These are phyloP conservation scores for Agastache rugosa DNA, from an alignment of 257 asterid genomes.

Conservation along the genomic window DNA sequence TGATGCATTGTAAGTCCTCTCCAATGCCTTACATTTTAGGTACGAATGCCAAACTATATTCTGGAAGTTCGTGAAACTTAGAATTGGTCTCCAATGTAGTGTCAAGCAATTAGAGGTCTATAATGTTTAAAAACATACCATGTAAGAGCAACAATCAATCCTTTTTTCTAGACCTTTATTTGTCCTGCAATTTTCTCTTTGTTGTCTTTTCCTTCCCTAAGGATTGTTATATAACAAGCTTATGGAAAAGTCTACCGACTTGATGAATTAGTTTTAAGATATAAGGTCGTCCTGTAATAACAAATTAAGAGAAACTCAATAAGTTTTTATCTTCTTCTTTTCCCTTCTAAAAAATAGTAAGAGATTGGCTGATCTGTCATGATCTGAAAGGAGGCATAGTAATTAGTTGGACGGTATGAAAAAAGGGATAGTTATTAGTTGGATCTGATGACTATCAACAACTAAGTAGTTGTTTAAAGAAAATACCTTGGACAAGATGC, in stretches of 20 bases:
- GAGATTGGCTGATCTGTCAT: slow-evolving; percentile 9
- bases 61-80: not conserved
- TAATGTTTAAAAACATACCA: not conserved
- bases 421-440: slow-evolving; percentile 19
- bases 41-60: not conserved
- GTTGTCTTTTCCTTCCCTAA: not conserved
- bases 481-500: slow-evolving; percentile 93
- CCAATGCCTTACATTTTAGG: not conserved
- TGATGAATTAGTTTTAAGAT: slow-evolving; percentile 13
- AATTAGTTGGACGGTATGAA: not conserved
- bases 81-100: not conserved
- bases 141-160: not conserved
- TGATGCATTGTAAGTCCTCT: not conserved
- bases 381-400: not conserved
- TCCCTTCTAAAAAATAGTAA: not conserved
- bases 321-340: not conserved
- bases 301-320: not conserved
- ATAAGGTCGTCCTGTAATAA: not conserved
- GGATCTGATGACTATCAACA: slow-evolving; percentile 19
- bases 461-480: slow-evolving; percentile 20
- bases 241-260: not conserved
- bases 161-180: not conserved
- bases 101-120: not conserved
- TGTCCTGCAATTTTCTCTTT: not conserved
- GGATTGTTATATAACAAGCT: slow-evolving; percentile 8